Evolutionary conservation across 345 rosid genomes (phyloP).

Genomic region (Pugionium cornutum): DNA sequence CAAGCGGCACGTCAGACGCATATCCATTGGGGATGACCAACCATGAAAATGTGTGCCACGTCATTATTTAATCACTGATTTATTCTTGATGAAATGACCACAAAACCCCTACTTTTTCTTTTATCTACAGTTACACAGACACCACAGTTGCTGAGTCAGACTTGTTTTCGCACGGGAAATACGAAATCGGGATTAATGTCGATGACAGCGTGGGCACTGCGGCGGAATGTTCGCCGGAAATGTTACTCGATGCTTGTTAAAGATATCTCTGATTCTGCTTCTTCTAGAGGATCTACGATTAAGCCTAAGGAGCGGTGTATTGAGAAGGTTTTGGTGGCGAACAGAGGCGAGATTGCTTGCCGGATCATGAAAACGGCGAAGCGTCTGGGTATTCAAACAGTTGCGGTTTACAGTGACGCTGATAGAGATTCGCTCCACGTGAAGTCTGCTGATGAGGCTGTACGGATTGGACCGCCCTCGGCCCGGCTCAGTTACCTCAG

Average conservation of each 20-base stretch:
- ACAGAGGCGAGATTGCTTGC: conserved; percentile 90
- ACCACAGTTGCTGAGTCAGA: conserved; percentile 26
- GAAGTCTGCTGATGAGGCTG: conserved; percentile 84
- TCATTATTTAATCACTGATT: conserved; percentile 3
- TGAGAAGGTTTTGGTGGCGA: conserved; percentile 77
- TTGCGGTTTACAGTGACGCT: conserved; percentile 89
- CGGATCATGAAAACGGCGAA: conserved; percentile 78
- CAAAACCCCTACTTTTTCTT: background rate
- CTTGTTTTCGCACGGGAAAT: conserved; percentile 14
- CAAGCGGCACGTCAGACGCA: conserved; percentile 39
- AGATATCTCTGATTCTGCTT: conserved; percentile 37
- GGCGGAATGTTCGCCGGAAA: conserved; percentile 46
- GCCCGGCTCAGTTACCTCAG: conserved; percentile 82
- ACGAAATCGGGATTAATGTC: conserved; percentile 51
- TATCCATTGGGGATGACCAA: conserved; percentile 30
- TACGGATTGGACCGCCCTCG: conserved; percentile 76
- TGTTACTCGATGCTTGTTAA: conserved; percentile 40
- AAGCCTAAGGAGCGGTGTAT: conserved; percentile 43
- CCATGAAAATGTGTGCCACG: conserved; percentile 31
- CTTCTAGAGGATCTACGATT: conserved; percentile 1
- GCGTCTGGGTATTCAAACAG: conserved; percentile 75
- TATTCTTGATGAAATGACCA: background rate
- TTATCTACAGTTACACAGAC: background rate
- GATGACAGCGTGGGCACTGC: conserved; percentile 52
- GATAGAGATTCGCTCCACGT: conserved; percentile 81